Evolutionary conservation across 257 asterid species (phyloP), one percentile per base, ranked within the genome.

Genomic region (Coffea canephora): DNA sequence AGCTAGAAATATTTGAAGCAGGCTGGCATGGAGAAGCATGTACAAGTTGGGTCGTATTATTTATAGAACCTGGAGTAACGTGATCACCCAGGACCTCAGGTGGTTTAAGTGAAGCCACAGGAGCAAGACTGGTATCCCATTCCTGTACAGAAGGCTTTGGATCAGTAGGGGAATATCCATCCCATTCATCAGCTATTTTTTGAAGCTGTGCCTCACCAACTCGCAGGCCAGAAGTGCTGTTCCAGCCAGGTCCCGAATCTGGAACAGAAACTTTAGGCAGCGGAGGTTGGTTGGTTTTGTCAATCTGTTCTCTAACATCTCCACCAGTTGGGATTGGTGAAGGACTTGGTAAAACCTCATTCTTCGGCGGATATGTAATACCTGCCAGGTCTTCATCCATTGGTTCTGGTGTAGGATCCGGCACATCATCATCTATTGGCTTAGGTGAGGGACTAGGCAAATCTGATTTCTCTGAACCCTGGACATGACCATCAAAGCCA

Each of bases 211-310:
- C 81, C 67, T 85, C 87, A 46, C 86, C 86, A 74, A 85, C 86
- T 31, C 75, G 91, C 16, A 84, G 80, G 77, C 74, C 76, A 65
- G 93, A 66, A 54, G 80, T 84, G 78, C 43, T 71, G 27, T 78
- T 85, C 94, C 92, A 90, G 84, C 82, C 83, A 50, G 85, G 88
- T 64, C 88, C 89, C 9, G 91, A 76, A 84, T 84, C 89, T 43
- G 82, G 86, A 78, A 82, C 39, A 19, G 92, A 80, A 75, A 89
- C 74, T 81, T 82, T 87, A 11, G 79, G 43, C 1, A 79, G 81
- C 69, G 64, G 84, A 7, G 91, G 59, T 74, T 77, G 89, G 82
- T 86, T 87, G 55, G 76, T 66, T 73, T 90, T 93, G 39, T 82
- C 82, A 69, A 74, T 82, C 75, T 84, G 87, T 76, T n/a, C 83